Percentiles rank a stretch among this genome's conserved stretches.
phyloP scores from a whole-genome alignment of 495 filamentous ascomycete genomes.

The Podospora fimiseda region DNA sequence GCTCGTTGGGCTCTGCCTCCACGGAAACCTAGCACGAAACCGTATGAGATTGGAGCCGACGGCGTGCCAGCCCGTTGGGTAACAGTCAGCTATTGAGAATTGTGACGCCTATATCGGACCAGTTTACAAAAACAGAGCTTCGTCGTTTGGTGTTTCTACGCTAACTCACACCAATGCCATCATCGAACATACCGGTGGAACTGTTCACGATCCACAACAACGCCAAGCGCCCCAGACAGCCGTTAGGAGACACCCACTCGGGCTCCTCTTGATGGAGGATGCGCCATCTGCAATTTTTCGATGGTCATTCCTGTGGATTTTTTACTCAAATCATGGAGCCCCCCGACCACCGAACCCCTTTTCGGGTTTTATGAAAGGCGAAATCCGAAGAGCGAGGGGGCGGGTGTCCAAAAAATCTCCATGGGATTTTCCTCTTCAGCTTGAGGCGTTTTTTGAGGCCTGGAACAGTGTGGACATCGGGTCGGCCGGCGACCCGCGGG shows the following conservation, averaged over 20 bases:
- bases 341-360: background rate
- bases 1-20: constrained; percentile 86
- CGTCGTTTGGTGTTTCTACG: too few relatives aligned
- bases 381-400: too few relatives aligned
- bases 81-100: constrained; percentile 18
- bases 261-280: background rate
- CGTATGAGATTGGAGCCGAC: constrained; percentile 45
- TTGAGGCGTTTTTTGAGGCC: background rate
- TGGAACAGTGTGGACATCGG: too few relatives aligned
- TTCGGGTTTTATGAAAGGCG: too few relatives aligned
- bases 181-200: background rate
- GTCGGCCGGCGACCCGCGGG: background rate
- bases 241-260: background rate
- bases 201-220: background rate
- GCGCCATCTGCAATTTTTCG: too few relatives aligned
- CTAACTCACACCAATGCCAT: background rate
- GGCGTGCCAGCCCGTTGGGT: constrained; percentile 51
- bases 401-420: background rate
- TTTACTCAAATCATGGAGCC: background rate
- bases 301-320: too few relatives aligned
- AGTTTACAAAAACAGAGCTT: too few relatives aligned
- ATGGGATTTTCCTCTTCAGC: background rate
- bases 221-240: background rate
- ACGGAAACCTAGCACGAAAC: constrained; percentile 52
- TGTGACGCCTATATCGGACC: background rate